Percentiles rank a stretch among this genome's conserved stretches.
Conservation (phyloP, 2,329 filamentous ascomycete genomes). For the Sporothrix schenckii region DNA sequence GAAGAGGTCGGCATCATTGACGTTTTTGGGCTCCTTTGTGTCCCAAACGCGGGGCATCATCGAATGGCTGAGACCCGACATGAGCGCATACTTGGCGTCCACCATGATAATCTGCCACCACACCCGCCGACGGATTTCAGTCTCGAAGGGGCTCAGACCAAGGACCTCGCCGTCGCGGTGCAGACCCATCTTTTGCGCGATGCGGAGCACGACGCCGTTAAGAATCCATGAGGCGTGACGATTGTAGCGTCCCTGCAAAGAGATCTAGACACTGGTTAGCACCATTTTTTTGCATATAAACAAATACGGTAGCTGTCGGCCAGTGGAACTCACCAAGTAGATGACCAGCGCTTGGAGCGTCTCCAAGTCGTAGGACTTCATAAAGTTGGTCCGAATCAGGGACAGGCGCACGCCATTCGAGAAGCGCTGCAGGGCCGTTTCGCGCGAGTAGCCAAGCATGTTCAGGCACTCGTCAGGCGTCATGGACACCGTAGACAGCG, state of each 20-base stretch:
- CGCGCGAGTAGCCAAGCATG: conserved; percentile 55
- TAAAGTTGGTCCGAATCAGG: conserved; percentile 58
- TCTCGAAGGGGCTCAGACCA: conserved; percentile 63
- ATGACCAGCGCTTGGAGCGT: conserved; percentile 62
- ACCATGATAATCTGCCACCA: conserved; percentile 68
- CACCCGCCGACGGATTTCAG: conserved; percentile 67
- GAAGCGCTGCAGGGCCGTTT: conserved; percentile 56
- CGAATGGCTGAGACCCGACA: conserved; percentile 60
- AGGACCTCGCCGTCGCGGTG: conserved; percentile 63
- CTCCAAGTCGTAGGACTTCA: conserved; percentile 60
- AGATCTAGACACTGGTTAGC: conserved; percentile 47
- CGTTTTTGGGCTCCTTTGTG: conserved; percentile 58
- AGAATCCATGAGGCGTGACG: conserved; percentile 63
- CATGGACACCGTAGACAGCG: conserved; percentile 61
- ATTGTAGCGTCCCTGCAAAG: conserved; percentile 61
- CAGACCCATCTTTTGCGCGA: conserved; percentile 69
- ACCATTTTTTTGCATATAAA: not conserved
- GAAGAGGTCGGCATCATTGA: conserved; percentile 62
- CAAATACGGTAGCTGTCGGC: not conserved
- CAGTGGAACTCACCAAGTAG: conserved; percentile 52
- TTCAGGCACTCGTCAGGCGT: conserved; percentile 57
- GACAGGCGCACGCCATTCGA: conserved; percentile 55
- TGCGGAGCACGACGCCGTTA: conserved; percentile 62
- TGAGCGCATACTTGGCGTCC: conserved; percentile 59
- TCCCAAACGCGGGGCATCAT: conserved; percentile 58